Evolutionary conservation across 345 rosid species (phyloP), one percentile per base, ranked within the genome.

Genomic region (Salix viminalis): DNA sequence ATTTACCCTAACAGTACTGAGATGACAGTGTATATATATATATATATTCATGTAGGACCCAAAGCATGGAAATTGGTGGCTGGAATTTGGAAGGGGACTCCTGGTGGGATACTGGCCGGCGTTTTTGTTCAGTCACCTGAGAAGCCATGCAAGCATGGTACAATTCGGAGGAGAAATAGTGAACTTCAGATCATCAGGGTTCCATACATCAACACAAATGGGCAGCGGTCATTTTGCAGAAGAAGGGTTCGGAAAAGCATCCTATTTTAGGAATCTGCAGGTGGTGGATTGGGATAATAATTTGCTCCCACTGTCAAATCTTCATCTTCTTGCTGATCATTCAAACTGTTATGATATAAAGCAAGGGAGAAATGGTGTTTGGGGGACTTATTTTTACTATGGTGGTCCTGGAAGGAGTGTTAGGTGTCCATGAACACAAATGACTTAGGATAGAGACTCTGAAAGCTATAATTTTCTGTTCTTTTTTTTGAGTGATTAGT

Each of bases 381-480:
- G 84, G 84, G 84, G 84, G 7, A 82, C 78, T 74, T 82, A 78
- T 36, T 78, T 82, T 67, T 82, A 82, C 52, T 82, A 82, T 67
- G 84, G 84, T 19, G 84, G 84, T 23, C 84, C 84, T 58, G 84
- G 84, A 28, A 78, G 81, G 69, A 82, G 78, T 78, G 81, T 82
- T 28, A 77, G 79, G 28, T 82, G 84, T 60, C 81, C 81, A 7
- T 82, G 72, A 71, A 14, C 14, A 58, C 37, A 65, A 41, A 41
- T 21, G 50, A 39, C 24, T 61, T 19, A 73, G 76, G 56, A 52
- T 52, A 32, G 46, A 79, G 62, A 52, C n/a, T 62, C n/a, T 62
- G 1, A 19, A 65, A 42, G 44, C 5, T 41, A 30, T 23, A 4
- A 65, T 26, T 75, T 62, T 62, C 26, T 36, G 16, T 7, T 0